Conservation (phyloP, 352 stramenopile genomes). For the Globisporangium barbulae region DNA sequence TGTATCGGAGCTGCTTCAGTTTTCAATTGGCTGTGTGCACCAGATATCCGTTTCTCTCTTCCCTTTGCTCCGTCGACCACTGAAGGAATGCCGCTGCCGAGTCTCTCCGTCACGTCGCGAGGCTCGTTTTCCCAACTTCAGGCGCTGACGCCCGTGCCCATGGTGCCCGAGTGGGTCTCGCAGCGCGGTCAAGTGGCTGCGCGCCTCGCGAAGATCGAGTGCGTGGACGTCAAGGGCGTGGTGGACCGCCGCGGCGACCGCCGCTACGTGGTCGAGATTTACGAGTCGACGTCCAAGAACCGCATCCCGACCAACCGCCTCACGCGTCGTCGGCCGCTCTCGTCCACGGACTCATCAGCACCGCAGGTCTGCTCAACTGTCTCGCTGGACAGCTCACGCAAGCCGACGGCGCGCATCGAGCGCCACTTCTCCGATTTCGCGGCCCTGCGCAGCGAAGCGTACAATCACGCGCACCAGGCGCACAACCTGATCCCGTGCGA, state of each 20-base stretch:
- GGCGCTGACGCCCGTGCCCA: constrained; percentile 2
- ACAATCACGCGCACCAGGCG: constrained; percentile 5
- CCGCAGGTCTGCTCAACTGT: background rate
- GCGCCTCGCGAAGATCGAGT: constrained; percentile 2
- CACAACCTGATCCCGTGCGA: constrained; percentile 5
- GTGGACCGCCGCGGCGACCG: background rate
- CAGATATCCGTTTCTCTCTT: background rate
- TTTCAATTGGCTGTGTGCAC: background rate
- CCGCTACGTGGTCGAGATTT: constrained; percentile 10
- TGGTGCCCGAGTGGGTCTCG: constrained; percentile 10
- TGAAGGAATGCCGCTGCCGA: constrained; percentile 7
- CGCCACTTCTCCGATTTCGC: constrained; percentile 2
- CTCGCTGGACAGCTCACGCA: background rate
- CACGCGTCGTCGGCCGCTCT: background rate
- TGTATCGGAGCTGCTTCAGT: background rate
- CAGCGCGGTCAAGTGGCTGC: constrained; percentile 8
- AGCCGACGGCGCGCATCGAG: background rate
- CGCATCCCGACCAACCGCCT: constrained; percentile 11
- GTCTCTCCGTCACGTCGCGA: background rate
- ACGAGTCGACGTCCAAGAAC: constrained; percentile 9
- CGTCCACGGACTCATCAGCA: background rate
- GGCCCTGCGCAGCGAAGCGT: background rate
- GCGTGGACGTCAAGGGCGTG: background rate
- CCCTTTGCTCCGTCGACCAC: background rate
- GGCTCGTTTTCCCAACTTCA: background rate